Evolutionary conservation across 2,329 filamentous ascomycete species (phyloP).

Genomic region (Curvularia eragrostidis): DNA sequence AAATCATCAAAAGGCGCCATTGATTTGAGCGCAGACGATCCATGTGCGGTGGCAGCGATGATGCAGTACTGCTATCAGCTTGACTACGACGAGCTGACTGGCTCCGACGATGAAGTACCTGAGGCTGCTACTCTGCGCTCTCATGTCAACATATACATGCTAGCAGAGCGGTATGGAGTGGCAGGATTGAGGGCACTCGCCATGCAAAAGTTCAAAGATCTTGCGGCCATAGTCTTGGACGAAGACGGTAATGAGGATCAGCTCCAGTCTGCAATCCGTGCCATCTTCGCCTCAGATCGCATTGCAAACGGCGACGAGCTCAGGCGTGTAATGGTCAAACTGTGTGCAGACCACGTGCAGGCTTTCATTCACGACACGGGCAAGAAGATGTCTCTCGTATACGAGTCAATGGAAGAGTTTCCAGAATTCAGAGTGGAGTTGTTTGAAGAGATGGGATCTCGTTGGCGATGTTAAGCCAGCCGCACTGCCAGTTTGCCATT

Average conservation of each 20-base stretch:
- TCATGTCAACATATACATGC: slow-evolving; percentile 40
- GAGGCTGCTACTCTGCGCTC: slow-evolving; percentile 32
- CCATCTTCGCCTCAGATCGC: slow-evolving; percentile 35
- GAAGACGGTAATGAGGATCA: slow-evolving; percentile 35
- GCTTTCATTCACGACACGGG: slow-evolving; percentile 37
- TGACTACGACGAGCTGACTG: slow-evolving; percentile 37
- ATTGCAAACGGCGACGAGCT: slow-evolving; percentile 33
- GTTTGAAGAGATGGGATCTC: slow-evolving; percentile 38
- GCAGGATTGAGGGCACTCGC: slow-evolving; percentile 35
- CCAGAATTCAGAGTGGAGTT: slow-evolving; percentile 41
- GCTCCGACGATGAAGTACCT: slow-evolving; percentile 26
- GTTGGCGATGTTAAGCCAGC: slow-evolving; percentile 28
- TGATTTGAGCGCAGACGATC: slow-evolving; percentile 41
- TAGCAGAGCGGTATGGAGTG: slow-evolving; percentile 39
- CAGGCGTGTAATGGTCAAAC: slow-evolving; percentile 28
- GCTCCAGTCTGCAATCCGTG: slow-evolving; percentile 33
- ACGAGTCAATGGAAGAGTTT: slow-evolving; percentile 39
- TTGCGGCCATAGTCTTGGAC: slow-evolving; percentile 28
- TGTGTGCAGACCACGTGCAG: slow-evolving; percentile 41
- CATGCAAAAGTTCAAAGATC: slow-evolving; percentile 37
- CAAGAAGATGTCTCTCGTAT: slow-evolving; percentile 35
- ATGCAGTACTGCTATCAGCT: slow-evolving; percentile 44
- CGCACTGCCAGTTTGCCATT: neutral
- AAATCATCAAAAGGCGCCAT: slow-evolving; percentile 35
- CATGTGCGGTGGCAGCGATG: slow-evolving; percentile 43